Evolutionary conservation across 345 rosid species (phyloP).

Genomic region (Triadica sebifera): DNA sequence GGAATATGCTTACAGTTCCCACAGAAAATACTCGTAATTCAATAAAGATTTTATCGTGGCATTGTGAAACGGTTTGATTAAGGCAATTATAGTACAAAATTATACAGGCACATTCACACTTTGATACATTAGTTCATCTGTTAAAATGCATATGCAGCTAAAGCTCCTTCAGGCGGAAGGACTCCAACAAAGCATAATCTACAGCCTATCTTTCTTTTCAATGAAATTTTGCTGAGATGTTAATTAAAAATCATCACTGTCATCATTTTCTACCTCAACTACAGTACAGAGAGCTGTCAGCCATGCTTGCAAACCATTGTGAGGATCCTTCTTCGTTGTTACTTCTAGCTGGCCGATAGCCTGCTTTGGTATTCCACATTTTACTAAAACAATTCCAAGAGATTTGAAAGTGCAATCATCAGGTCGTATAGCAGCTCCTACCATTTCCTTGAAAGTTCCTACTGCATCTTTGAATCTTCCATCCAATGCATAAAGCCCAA

Average conservation of each 20-base stretch:
- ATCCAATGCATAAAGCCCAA: slow-evolving; percentile 61
- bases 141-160: neutral
- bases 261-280: slow-evolving; percentile 35
- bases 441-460: slow-evolving; percentile 61
- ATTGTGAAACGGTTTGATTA: neutral
- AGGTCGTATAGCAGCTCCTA: slow-evolving; percentile 46
- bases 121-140: neutral
- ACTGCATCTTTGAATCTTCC: slow-evolving; percentile 67
- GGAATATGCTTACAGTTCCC: neutral
- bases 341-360: slow-evolving; percentile 54
- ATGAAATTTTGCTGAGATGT: neutral
- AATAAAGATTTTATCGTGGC: no score
- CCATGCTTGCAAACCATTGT: slow-evolving; percentile 56
- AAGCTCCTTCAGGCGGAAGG: no score
- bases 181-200: neutral
- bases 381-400: slow-evolving; percentile 54
- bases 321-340: slow-evolving; percentile 44
- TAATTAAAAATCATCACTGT: slow-evolving; percentile 19
- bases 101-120: neutral
- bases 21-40: no score
- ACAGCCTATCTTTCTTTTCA: neutral
- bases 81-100: slow-evolving; percentile 2
- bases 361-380: slow-evolving; percentile 65
- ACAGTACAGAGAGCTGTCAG: slow-evolving; percentile 51
- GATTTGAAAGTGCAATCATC: slow-evolving; percentile 65